Base-by-base conservation (phyloP, 1,139 yeast species). In the Magnusiomyces paraingens region DNA sequence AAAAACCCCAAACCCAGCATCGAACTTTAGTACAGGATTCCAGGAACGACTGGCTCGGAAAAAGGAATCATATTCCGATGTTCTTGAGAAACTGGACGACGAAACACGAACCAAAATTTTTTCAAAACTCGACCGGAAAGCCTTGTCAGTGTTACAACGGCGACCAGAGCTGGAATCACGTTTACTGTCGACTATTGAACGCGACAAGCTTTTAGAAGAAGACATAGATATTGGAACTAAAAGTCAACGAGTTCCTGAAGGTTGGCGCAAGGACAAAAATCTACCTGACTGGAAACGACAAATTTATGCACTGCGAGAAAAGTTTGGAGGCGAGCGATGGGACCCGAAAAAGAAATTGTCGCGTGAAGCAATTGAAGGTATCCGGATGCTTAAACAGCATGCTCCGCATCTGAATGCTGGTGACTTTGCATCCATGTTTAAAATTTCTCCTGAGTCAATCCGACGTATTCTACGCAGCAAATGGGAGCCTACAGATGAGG, bases 381-480 rank as follows among this genome's bases (percentile, higher is more conserved):
- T 91, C 4, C 71, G 87, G 52, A 67, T 74, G 11, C 64, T 90
- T 46, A 83, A 81, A 59, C 70, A 70, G 32, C 60, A 69, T 47
- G 64, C 69, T 61, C 96, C 96, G 0, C 76, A 79, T 32, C 61
- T 87, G 55, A 78, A 78, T 10, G 78, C 84, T 0, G 72, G 75
- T 1, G 85, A 83, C 50, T 69, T 91, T 17, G 85, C 93, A 0
- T 73, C 76, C 40, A 78, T 79, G 64, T 90, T 85, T 68, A 73
- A 78, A 54, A 77, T 89, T 2, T 85, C 95, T 1, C 94, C 95
- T 0, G 95, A 90, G 61, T 88, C 94, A 0, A 79, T 90, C 1
- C 72, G 96, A 55, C 76, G 96, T 58, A 88, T 91, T 11, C 67
- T 91, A 58, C 83, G 80, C 64, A 83, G 95, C 5, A 80, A 77